A percentile compares a stretch with the other conserved stretches of the same genome.
Conservation (phyloP, 1,284 basidiomycete species). For the Pisolithus thermaeus region DNA sequence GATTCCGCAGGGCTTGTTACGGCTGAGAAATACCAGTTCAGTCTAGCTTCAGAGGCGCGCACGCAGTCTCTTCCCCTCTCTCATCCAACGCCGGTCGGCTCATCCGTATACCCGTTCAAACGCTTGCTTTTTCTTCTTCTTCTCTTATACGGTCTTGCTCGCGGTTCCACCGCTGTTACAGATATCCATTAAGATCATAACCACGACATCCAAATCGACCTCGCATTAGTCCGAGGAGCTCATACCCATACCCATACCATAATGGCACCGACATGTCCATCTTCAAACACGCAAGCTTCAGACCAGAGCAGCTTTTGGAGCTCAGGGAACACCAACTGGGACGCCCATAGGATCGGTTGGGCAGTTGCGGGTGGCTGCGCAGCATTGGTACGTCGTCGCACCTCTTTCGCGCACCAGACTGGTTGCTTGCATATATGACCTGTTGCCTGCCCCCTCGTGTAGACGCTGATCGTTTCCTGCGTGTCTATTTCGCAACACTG, state of each 20-base stretch:
- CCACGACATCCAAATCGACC: not conserved
- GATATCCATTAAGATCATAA: no score
- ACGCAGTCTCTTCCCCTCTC: no score
- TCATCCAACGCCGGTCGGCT: slow-evolving; percentile 1
- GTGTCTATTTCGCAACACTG: slow-evolving; percentile 54
- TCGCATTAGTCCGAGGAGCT: not conserved
- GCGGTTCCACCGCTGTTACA: no score
- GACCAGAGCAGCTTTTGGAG: slow-evolving; percentile 65
- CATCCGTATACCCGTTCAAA: slow-evolving; percentile 3
- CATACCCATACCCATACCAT: slow-evolving; percentile 7
- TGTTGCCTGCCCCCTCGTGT: not conserved
- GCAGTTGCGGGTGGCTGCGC: slow-evolving; percentile 64
- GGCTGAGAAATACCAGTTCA: no score
- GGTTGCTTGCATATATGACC: not conserved
- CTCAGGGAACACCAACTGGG: slow-evolving; percentile 46
- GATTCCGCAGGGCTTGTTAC: no score
- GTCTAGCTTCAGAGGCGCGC: no score
- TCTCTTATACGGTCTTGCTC: slow-evolving; percentile 7
- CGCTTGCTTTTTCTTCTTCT: not conserved
- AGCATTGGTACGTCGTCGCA: slow-evolving; percentile 41
- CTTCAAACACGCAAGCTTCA: slow-evolving; percentile 42
- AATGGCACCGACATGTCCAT: slow-evolving; percentile 39
- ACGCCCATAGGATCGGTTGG: slow-evolving; percentile 68
- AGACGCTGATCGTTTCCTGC: slow-evolving; percentile 59
- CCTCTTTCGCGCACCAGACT: not conserved